A percentile compares a stretch with the other conserved stretches of the same genome.
Evolutionary conservation across 352 stramenopile genomes (phyloP).

Genomic region (Globisporangium takayamanum): DNA sequence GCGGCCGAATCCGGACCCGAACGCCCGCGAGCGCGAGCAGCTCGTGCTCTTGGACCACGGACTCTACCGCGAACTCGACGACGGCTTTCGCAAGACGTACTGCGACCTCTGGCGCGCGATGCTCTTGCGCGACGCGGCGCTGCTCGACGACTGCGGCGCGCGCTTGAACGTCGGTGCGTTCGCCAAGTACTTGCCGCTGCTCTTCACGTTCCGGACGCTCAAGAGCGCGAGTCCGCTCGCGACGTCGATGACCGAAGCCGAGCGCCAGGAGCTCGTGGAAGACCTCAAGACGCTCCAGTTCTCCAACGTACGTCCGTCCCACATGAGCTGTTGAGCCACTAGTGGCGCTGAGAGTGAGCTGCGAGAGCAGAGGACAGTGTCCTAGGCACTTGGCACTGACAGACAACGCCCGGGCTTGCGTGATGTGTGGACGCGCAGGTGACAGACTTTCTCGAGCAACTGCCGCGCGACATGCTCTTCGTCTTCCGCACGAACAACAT

Average conservation of each 20-base stretch:
- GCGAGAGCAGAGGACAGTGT: background rate
- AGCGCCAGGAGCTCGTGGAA: slow-evolving; percentile 50
- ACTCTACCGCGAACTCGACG: slow-evolving; percentile 92
- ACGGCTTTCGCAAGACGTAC: slow-evolving; percentile 92
- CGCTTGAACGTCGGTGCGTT: slow-evolving; percentile 52
- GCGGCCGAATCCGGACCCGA: slow-evolving; percentile 42
- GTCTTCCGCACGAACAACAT: slow-evolving; percentile 90
- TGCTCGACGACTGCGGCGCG: slow-evolving; percentile 57
- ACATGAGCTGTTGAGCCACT: background rate
- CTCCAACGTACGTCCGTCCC: slow-evolving; percentile 37
- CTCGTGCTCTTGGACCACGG: slow-evolving; percentile 97
- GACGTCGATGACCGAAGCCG: slow-evolving; percentile 54
- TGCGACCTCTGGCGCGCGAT: slow-evolving; percentile 94
- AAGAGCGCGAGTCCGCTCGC: slow-evolving; percentile 52
- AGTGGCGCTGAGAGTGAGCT: background rate
- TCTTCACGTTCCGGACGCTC: slow-evolving; percentile 85
- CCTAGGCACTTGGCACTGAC: background rate
- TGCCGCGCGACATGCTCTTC: slow-evolving; percentile 89
- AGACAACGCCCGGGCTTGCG: background rate
- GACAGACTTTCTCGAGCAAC: slow-evolving; percentile 74
- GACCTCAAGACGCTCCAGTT: slow-evolving; percentile 63
- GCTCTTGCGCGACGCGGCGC: slow-evolving; percentile 83
- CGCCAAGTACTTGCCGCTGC: slow-evolving; percentile 67
- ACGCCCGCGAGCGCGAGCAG: slow-evolving; percentile 59
- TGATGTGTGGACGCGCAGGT: slow-evolving; percentile 24